Base-by-base conservation (phyloP, 805 yeast species). In the Brettanomyces custersianus region DNA sequence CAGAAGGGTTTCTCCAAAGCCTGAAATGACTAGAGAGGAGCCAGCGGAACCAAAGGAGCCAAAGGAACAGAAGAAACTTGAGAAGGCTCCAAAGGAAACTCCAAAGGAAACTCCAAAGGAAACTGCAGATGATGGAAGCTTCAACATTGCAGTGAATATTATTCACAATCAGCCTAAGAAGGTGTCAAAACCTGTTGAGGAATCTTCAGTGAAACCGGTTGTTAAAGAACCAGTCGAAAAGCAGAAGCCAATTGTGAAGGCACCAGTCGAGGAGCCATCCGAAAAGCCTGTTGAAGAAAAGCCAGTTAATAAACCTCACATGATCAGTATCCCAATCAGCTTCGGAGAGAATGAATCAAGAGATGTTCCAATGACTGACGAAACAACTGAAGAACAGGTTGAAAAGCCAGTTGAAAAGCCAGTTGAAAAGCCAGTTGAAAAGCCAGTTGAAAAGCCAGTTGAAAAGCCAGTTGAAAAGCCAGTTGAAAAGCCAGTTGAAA, bases 231-330 rank as follows among this genome's bases (percentile, higher is more conserved):
- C 25, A 23, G 29, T 16, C 7, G 8, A 12, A 7, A 26, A 26
- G 29, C 29, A 12, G 16, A 12, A 10, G 10, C 10, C 25, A 10
- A 23, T 12, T 10, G 12, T 10, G 12, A 10, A 12, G 10, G 29
- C 29, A 8, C 29, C 29, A 26, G 29, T 26, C 11, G 16, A 26
- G n/a, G n/a, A n/a, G n/a, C n/a, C n/a, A n/a, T n/a, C n/a, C n/a
- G n/a, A n/a, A n/a, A n/a, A n/a, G n/a, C n/a, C n/a, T n/a, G n/a
- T n/a, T n/a, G n/a, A n/a, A n/a, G n/a, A n/a, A n/a, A n/a, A n/a
- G n/a, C 16, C 29, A 8, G 11, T 11, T 8, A 22, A 22, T 8
- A 26, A 26, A 13, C 29, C 29, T 8, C 16, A 12, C 7, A 7
- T 12, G n/a, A 12, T 26, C 29, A 26, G 29, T 16, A 26, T 26